Evolutionary conservation across 805 yeast species (phyloP), one percentile per base, ranked within the genome.

Genomic region (Vanderwaltozyma yarrowii): DNA sequence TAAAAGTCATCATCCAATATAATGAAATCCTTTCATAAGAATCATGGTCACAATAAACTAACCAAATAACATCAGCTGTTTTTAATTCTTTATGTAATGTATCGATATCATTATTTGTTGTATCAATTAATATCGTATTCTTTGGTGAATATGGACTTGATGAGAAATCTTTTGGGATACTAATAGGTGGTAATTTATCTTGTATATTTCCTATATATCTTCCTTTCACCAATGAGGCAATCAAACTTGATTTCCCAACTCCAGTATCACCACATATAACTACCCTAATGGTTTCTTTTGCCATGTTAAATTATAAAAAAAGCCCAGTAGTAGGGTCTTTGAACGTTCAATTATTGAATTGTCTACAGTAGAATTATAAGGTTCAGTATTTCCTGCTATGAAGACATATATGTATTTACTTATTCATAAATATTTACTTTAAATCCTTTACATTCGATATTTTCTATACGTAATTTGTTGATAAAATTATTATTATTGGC

Each of bases 231-330:
- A 92, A 66, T 0, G 94, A 70, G 0, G 92, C 78, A 17, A 89
- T 76, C 35, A 92, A 64, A 21, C 86, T 76, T 4, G 88, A 78
- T 52, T 85, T 85, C 1, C 94, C 95, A 3, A 85, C 94, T 18
- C 85, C 82, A 43, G 84, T 94, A 61, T 92, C 98, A 10, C 98
- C 98, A 59, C 96, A 87, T 0, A 92, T 79, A 0, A 86, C 95
- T 1, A 92, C 80, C 40, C 95, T 64, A 23, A 89, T 76, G 1
- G 74, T 70, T 38, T 74, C 78, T 56, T 59, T 58, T 9, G 64
- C 47, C 69, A 64, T 64, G 8, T 4, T 8, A n/a, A 19, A 5
- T 16, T 13, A n/a, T 9, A 21, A 21, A 21, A 21, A 6, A 21
- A 21, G 23, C 9, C n/a, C n/a, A n/a, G n/a, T n/a, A n/a, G n/a